These are phyloP conservation scores for Seminavis robusta DNA, from an alignment of 108 stramenopile species.

Conservation along the genomic window DNA sequence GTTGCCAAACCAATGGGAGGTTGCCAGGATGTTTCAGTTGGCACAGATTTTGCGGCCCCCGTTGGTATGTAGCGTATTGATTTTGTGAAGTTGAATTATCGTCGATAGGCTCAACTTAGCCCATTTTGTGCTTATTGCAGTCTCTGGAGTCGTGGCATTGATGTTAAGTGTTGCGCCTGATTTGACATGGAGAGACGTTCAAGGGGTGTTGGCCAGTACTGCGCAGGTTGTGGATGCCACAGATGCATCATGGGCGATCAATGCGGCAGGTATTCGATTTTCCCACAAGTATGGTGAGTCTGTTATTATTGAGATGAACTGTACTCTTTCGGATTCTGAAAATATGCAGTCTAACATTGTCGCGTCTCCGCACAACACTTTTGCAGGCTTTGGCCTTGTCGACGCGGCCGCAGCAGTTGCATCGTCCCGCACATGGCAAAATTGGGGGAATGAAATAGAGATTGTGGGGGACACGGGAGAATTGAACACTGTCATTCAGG, in stretches of 20 bases:
- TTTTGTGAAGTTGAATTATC: too few species aligned
- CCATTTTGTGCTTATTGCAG: too few species aligned
- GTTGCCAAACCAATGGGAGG: slow-evolving; percentile 20
- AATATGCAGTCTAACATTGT: too few species aligned
- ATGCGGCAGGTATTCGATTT: slow-evolving; percentile 34
- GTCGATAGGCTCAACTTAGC: too few species aligned
- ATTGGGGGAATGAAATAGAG: slow-evolving; percentile 9
- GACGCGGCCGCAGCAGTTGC: slow-evolving; percentile 33
- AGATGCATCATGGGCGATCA: slow-evolving; percentile 11
- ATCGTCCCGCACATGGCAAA: slow-evolving; percentile 21
- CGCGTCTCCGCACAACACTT: too few species aligned
- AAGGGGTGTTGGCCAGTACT: slow-evolving; percentile 36
- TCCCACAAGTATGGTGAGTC: slow-evolving; percentile 41
- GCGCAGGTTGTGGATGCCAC: slow-evolving; percentile 5
- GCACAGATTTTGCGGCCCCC: slow-evolving; percentile 40
- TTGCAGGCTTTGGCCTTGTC: slow-evolving; percentile 50
- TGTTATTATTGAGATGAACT: too few species aligned
- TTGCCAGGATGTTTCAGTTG: slow-evolving; percentile 12
- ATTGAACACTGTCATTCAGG: too few species aligned
- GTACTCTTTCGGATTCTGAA: too few species aligned
- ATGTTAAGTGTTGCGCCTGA: slow-evolving; percentile 40
- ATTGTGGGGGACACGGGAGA: slow-evolving; percentile 9
- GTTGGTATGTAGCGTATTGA: too few species aligned
- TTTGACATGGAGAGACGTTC: slow-evolving; percentile 48
- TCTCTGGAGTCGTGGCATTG: slow-evolving; percentile 42